Evolutionary conservation across 495 filamentous ascomycete species (phyloP).

Genomic region (Neurospora sp.): DNA sequence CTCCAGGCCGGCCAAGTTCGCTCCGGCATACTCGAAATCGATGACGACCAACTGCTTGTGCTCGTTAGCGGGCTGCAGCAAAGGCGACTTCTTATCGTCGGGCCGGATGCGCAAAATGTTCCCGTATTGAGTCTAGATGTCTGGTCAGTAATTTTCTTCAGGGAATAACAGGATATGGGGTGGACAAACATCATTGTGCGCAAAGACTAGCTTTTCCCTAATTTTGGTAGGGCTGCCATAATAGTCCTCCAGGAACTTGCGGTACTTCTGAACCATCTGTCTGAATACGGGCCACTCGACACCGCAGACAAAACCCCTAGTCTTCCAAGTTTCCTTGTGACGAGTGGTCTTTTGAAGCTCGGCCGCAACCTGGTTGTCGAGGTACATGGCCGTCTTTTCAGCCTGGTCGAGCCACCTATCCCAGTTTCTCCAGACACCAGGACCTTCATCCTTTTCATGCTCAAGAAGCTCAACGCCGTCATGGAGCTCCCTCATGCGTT

Average conservation of each 20-base stretch:
- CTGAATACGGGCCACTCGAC: conserved; percentile 75
- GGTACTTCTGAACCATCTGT: conserved; percentile 64
- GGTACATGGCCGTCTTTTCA: conserved; percentile 62
- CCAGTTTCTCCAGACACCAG: conserved; percentile 86
- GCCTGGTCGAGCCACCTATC: conserved; percentile 84
- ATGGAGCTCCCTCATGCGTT: conserved; percentile 93
- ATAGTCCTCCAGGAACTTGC: conserved; percentile 57
- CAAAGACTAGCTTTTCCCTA: conserved; percentile 73
- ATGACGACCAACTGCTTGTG: conserved; percentile 96
- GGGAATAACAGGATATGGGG: neutral
- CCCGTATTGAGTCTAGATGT: conserved; percentile 81
- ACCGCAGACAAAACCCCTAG: conserved; percentile 69
- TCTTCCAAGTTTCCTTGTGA: conserved; percentile 46
- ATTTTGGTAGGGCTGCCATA: conserved; percentile 58
- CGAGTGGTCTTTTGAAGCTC: conserved; percentile 12
- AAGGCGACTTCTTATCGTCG: conserved; percentile 66
- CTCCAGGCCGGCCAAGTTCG: conserved; percentile 78
- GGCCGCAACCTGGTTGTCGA: conserved; percentile 54
- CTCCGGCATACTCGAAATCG: conserved; percentile 95
- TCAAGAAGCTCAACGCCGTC: conserved; percentile 80
- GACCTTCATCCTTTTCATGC: conserved; percentile 65
- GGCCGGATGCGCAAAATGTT: conserved; percentile 91
- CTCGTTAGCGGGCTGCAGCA: conserved; percentile 77
- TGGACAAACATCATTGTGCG: conserved; percentile 83
- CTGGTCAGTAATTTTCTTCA: conserved; percentile 2